Evolutionary conservation across 2,329 filamentous ascomycete genomes (phyloP), one percentile per base, ranked within the genome.

Genomic region (Furcasterigmium furcatum): DNA sequence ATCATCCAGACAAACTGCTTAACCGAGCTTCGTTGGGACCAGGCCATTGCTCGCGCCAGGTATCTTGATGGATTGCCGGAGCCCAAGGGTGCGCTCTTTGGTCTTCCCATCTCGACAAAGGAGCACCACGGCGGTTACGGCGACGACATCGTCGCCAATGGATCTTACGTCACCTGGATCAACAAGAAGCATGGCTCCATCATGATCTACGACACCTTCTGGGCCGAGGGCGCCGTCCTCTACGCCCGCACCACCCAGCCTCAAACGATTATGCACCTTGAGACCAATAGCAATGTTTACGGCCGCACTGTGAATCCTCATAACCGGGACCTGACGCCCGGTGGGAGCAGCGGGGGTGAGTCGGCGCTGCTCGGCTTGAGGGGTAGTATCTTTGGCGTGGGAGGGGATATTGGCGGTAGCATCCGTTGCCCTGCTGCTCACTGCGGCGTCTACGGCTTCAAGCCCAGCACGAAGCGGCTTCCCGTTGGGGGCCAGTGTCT

Each of bases 251-350:
- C 68, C 0, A 72, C 69, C 38, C 59, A 68, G 35, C 64, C 67
- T 3, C 67, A 71, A 35, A 62, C 62, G 6, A 54, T 68, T 14
- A 67, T 69, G 65, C 57, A 58, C 36, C 58, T 83, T 30, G 84
- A 87, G 56, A 78, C 73, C 4, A 72, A 75, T 34, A 85, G 83
- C 54, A 38, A 38, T 38, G 64, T 71, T 42, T 64, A 64, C 3
- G 69, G 65, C 9, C 57, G 55, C 7, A 68, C 66, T 0, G 44
- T 63, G 3, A 73, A 73, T 52, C 68, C 69, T 0, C 51, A 61
- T 42, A 69, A 70, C 49, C 61, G 59, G 7, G 60, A 56, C 3
- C 58, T 73, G 1, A 64, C 62, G 0, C 60, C 63, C 0, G 70
- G 70, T 1, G 70, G 70, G 2, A 69, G 67, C 0, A 70, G 65